Evolutionary conservation across 306 rosid species (phyloP).

Genomic region (Oemleria cerasiformis): DNA sequence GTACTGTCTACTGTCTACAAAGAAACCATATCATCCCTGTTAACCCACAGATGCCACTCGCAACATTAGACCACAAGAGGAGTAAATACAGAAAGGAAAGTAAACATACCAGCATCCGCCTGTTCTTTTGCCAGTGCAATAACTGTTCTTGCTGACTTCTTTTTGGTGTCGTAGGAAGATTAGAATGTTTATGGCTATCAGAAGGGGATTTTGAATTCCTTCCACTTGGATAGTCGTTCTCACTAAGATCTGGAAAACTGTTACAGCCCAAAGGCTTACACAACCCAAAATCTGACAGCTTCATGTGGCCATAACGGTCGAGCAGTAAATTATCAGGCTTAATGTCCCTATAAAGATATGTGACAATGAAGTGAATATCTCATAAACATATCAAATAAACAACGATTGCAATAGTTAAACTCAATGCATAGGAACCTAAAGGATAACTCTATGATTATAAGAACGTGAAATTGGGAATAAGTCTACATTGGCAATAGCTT

Average conservation of each 20-base stretch:
- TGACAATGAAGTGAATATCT: not conserved
- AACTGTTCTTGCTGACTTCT: conserved; percentile 77
- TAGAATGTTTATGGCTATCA: conserved; percentile 23
- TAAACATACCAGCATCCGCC: conserved; percentile 68
- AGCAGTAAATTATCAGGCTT: conserved; percentile 89
- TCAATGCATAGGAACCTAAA: not conserved
- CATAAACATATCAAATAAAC: not conserved
- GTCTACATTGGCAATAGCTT: not conserved
- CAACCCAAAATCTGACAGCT: conserved; percentile 87
- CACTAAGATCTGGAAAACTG: conserved; percentile 55
- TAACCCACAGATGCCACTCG: not conserved
- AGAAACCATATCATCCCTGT: not conserved
- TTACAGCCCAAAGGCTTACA: conserved; percentile 81
- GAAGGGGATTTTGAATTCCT: conserved; percentile 18
- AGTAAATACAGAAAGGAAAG: conserved; percentile 11
- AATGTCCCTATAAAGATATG: conserved; percentile 59
- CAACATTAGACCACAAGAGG: conserved; percentile 7
- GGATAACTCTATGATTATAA: not conserved
- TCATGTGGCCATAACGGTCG: conserved; percentile 75
- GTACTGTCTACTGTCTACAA: not conserved
- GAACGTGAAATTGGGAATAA: not conserved
- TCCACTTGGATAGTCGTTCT: conserved; percentile 31
- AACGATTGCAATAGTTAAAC: not conserved
- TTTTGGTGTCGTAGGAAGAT: conserved; percentile 37
- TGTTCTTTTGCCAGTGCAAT: conserved; percentile 78